phyloP scores from a whole-genome alignment of 768 basidiomycete species.

The Leucogyrophana mollusca region DNA sequence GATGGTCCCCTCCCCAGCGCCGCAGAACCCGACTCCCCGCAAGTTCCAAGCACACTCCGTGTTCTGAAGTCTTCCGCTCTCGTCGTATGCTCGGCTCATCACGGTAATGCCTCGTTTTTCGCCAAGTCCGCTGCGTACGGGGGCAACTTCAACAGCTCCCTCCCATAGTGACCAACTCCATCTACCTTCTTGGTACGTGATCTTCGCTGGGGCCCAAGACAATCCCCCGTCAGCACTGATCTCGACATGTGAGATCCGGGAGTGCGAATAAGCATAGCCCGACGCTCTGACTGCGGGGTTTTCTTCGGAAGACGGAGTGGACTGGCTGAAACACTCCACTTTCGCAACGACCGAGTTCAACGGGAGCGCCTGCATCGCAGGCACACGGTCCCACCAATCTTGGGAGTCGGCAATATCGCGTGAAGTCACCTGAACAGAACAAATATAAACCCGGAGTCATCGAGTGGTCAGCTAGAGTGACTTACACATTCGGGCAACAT shows the following conservation, averaged over 20 bases:
- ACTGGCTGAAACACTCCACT: background rate
- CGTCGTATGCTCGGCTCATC: slow-evolving; percentile 53
- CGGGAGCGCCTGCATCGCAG: slow-evolving; percentile 56
- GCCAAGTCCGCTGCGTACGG: too few species aligned
- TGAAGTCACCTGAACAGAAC: slow-evolving; percentile 18
- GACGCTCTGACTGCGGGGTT: slow-evolving; percentile 35
- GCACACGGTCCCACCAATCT: slow-evolving; percentile 51
- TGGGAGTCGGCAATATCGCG: slow-evolving; percentile 22
- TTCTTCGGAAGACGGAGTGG: background rate
- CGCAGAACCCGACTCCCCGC: slow-evolving; percentile 53
- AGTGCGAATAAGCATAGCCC: slow-evolving; percentile 56
- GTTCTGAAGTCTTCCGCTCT: slow-evolving; percentile 46
- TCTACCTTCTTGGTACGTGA: slow-evolving; percentile 58
- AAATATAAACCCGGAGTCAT: slow-evolving; percentile 6
- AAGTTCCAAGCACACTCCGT: slow-evolving; percentile 60
- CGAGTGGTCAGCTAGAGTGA: slow-evolving; percentile 3
- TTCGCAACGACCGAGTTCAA: slow-evolving; percentile 60
- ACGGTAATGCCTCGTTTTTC: slow-evolving; percentile 17
- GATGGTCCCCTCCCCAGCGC: slow-evolving; percentile 21
- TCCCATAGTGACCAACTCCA: slow-evolving; percentile 83
- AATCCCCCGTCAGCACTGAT: slow-evolving; percentile 50
- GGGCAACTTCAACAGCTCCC: slow-evolving; percentile 38
- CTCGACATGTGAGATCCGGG: slow-evolving; percentile 48
- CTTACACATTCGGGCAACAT: slow-evolving; percentile 52
- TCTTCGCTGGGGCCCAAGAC: slow-evolving; percentile 48